Conservation (phyloP, 257 asterid genomes). For the Solanum ahanhuiri region DNA sequence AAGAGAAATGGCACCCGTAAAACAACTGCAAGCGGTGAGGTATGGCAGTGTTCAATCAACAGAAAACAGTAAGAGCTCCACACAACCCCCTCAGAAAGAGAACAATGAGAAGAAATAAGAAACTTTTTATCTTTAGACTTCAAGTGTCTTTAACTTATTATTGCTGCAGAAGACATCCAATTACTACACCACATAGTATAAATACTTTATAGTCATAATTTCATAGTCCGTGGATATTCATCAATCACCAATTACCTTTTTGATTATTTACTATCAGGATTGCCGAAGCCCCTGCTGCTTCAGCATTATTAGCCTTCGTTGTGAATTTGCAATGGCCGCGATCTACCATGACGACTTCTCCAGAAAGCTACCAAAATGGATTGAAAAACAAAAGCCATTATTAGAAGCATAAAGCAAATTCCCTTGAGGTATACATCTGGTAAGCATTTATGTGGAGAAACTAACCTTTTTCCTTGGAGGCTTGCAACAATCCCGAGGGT, state of each 20-base stretch:
- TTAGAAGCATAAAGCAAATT: not conserved
- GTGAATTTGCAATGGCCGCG: slow-evolving; percentile 87
- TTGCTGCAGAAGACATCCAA: not conserved
- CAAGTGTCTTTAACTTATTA: not conserved
- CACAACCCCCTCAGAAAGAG: not conserved
- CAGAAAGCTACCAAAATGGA: slow-evolving; percentile 40
- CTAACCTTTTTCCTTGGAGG: slow-evolving; percentile 49
- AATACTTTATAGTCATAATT: not conserved
- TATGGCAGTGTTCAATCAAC: not conserved
- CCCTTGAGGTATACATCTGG: not conserved
- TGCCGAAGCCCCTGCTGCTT: slow-evolving; percentile 94
- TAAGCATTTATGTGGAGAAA: not conserved
- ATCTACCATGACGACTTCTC: slow-evolving; percentile 74
- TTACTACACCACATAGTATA: not conserved
- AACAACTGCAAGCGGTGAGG: not conserved
- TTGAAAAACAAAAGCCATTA: not conserved
- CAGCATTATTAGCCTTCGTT: slow-evolving; percentile 64
- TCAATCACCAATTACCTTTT: slow-evolving; percentile 42
- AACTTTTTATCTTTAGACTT: not conserved
- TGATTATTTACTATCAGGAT: slow-evolving; percentile 73
- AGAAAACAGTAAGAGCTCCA: not conserved
- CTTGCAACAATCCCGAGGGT: slow-evolving; percentile 75
- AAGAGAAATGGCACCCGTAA: slow-evolving; percentile 8
- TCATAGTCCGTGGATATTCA: not conserved
- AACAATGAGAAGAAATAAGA: not conserved